Base-by-base conservation (phyloP, 2,329 filamentous ascomycete species). In the Scedosporium minutisporum region DNA sequence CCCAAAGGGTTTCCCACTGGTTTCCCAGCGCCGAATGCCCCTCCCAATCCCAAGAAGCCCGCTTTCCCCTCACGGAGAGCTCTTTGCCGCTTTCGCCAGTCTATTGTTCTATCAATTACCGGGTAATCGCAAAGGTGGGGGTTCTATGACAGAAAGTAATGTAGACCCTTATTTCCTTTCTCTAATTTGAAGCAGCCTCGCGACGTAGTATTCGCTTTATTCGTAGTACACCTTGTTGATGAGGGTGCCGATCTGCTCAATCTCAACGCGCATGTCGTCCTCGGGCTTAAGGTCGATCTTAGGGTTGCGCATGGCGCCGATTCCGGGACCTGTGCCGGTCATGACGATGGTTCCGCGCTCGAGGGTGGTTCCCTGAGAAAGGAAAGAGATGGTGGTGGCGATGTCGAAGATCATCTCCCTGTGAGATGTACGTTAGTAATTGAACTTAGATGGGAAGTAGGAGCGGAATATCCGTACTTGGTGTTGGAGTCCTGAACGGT, bases 301-400 rank as follows among this genome's bases (percentile, higher is more conserved):
- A 0, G 76, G 75, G 33, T 73, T 71, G 41, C 74, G 70, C 67
- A 74, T 74, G 3, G 72, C 71, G 4, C 78, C 78, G 18, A 80
- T 76, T 25, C 78, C 77, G 0, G 73, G 71, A 0, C 72, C 73
- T 7, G 86, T 88, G 67, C 86, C 86, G 2, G 85, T 88, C 66
- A 87, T 87, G 65, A 89, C 86, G 60, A 88, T 58, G 71, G 88
- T 85, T 3, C 86, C 86, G 1, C 84, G 84, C 64, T 86, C 70
- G 58, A 88, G 72, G 0, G 86, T 88, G 14, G 83, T 85, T 10
- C 86, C 86, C 65, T 80, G 80, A 68, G 82, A 85, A 27, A 87
- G 71, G 68, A 86, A 83, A 0, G 83, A 74, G 64, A 88, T 81
- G 3, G 79, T 83, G 73, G 85, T 77, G 63, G 77, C 80, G 38